A percentile compares a stretch with the other conserved stretches of the same genome.
phyloP scores from a whole-genome alignment of 257 asterid genomes.

The Solanum commersonii region DNA sequence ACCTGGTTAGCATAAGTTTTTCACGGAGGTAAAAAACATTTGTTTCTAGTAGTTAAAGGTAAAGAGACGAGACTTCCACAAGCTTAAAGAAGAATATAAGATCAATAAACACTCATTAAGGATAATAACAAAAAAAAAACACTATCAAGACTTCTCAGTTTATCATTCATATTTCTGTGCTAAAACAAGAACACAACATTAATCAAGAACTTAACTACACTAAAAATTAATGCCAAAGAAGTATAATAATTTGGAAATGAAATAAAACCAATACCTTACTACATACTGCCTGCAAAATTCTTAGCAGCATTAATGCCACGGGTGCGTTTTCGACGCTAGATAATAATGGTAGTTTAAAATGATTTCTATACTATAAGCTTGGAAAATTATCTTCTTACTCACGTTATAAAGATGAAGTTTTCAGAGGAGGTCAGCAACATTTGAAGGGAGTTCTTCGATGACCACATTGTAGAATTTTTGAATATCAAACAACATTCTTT shows the following conservation, averaged over 20 bases:
- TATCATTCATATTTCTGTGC: not conserved
- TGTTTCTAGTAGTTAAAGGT: not conserved
- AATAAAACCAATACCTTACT: not conserved
- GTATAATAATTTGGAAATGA: not conserved
- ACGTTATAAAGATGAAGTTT: not conserved
- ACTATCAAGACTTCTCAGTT: not conserved
- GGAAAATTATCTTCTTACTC: not conserved
- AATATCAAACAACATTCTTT: constrained; percentile 57
- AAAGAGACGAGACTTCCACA: not conserved
- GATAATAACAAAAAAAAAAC: not conserved
- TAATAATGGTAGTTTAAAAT: not conserved
- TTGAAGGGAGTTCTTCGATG: constrained; percentile 63
- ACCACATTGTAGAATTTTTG: constrained; percentile 70
- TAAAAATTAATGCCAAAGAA: not conserved
- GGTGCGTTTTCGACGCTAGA: not conserved
- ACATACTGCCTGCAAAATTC: not conserved
- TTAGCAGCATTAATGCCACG: not conserved
- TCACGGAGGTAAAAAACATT: no score
- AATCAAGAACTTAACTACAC: not conserved
- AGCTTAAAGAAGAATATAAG: not conserved
- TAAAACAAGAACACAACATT: not conserved
- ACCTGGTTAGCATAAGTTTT: not conserved
- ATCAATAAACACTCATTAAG: not conserved
- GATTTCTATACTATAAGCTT: not conserved
- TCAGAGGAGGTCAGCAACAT: constrained; percentile 69